Evolutionary conservation across 768 basidiomycete species (phyloP).

Genomic region (Mycena sanguinolenta): DNA sequence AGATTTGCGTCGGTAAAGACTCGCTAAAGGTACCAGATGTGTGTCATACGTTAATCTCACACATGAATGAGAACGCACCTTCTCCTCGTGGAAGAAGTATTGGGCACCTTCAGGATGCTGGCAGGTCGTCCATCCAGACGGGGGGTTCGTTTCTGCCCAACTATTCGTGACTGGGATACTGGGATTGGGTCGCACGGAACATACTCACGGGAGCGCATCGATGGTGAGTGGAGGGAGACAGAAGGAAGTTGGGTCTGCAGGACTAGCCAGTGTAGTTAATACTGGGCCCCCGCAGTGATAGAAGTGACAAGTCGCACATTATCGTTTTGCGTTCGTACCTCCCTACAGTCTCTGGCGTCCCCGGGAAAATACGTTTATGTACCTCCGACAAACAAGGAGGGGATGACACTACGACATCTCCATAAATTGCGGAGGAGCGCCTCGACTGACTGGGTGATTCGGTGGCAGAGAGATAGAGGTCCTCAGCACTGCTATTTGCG

Average conservation of each 20-base stretch:
- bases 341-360: conserved; percentile 9
- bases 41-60: no score
- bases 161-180: background rate
- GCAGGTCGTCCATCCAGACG: conserved; percentile 57
- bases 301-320: conserved; percentile 1
- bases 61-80: no score
- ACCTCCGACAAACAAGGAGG: conserved; percentile 10
- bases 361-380: conserved; percentile 22
- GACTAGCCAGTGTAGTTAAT: background rate
- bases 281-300: background rate
- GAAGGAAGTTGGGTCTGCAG: conserved; percentile 21
- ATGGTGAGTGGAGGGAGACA: conserved; percentile 29
- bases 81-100: conserved; percentile 64
- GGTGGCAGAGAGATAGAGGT: conserved; percentile 13
- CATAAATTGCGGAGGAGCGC: conserved; percentile 23
- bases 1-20: no score
- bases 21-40: no score
- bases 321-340: conserved; percentile 22
- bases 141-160: conserved; percentile 12
- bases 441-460: conserved; percentile 18
- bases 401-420: conserved; percentile 14
- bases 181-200: no score
- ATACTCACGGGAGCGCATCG: conserved; percentile 16
- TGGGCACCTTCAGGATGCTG: conserved; percentile 73
- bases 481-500: no score